Percentiles rank a stretch among this genome's conserved stretches.
These are phyloP conservation scores for Annulohypoxylon maeteangense DNA, from an alignment of 495 filamentous ascomycete genomes.

Conservation along the genomic window DNA sequence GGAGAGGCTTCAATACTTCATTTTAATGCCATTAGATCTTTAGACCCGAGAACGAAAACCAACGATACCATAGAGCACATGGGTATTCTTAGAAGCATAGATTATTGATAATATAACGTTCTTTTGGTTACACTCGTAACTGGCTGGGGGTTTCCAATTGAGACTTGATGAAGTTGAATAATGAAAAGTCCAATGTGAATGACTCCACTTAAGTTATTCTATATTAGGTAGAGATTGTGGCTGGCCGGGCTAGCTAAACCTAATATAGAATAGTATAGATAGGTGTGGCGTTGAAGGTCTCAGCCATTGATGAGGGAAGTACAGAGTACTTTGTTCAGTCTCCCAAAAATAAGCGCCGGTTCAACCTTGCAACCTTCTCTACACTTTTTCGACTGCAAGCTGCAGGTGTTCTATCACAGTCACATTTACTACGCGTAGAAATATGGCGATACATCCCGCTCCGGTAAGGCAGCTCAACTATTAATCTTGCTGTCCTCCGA, in stretches of 20 bases:
- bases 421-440: constrained; percentile 19
- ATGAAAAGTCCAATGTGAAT: not conserved
- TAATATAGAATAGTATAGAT: not conserved
- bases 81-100: constrained; percentile 10
- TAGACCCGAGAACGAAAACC: constrained; percentile 3
- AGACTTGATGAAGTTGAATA: not conserved
- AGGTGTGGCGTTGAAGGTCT: not conserved
- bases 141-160: not conserved
- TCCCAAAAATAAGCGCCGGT: constrained; percentile 26
- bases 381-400: constrained; percentile 22
- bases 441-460: not conserved
- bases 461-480: constrained; percentile 2
- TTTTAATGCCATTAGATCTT: constrained; percentile 5
- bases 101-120: constrained; percentile 23
- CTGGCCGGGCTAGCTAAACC: not conserved
- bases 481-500: constrained; percentile 7
- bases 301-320: not conserved
- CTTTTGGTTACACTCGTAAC: not conserved
- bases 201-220: not conserved
- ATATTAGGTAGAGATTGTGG: not conserved
- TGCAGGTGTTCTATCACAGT: constrained; percentile 33
- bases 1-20: constrained; percentile 14
- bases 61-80: constrained; percentile 17
- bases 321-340: not conserved
- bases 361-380: not conserved